Conservation (phyloP, 2,329 filamentous ascomycete genomes). For the Aureobasidium sp. region DNA sequence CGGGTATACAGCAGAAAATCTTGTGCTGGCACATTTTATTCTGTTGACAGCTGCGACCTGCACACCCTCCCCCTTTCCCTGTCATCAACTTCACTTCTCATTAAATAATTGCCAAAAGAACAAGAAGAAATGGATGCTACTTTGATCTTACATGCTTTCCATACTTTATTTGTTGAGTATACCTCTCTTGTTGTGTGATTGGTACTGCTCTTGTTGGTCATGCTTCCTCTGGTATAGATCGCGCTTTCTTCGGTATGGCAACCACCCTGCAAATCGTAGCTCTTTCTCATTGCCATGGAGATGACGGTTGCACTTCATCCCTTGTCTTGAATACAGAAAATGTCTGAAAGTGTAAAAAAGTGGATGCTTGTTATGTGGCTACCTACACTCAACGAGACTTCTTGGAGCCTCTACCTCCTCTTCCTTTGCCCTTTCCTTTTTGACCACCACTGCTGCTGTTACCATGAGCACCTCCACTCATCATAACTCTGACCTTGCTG, state of each 20-base stretch:
- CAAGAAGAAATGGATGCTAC: neutral
- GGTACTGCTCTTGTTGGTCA: too few relatives aligned
- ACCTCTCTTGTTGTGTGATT: neutral
- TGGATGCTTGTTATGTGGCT: too few relatives aligned
- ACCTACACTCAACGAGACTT: constrained; percentile 16
- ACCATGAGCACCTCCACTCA: constrained; percentile 48
- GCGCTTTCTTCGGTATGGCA: too few relatives aligned
- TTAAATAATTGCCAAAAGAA: neutral
- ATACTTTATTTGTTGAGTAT: neutral
- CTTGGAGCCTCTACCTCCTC: constrained; percentile 25
- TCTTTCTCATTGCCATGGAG: too few relatives aligned
- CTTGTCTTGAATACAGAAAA: too few relatives aligned
- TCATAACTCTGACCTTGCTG: constrained; percentile 71
- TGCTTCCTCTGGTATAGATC: too few relatives aligned
- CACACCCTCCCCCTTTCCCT: neutral
- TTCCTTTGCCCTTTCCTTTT: constrained; percentile 33
- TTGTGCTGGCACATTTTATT: neutral
- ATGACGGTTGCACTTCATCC: too few relatives aligned
- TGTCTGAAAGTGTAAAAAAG: too few relatives aligned
- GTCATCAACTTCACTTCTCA: neutral
- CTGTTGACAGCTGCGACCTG: neutral
- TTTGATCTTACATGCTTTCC: neutral
- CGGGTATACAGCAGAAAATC: neutral
- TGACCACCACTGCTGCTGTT: constrained; percentile 30
- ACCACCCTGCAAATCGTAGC: too few relatives aligned